Base-by-base conservation (phyloP, 192 early-diverging fungal species). In the Coemansia sp. region DNA sequence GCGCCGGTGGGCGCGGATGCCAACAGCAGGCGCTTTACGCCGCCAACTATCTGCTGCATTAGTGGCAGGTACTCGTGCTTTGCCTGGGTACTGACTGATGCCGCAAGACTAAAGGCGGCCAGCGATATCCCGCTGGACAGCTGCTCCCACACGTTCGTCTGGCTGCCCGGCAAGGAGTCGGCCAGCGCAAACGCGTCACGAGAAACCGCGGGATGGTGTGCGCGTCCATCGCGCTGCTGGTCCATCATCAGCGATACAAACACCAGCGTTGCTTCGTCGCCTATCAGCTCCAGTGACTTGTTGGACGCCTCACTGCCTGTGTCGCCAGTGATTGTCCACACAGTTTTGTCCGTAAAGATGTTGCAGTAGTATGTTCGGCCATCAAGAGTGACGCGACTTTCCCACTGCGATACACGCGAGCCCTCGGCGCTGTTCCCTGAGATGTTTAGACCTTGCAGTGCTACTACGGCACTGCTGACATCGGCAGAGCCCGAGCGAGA, bases 11-110 rank as follows among this genome's bases (percentile, higher is more conserved):
- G 53, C 8, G 74, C 57, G 1, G 90, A 93, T n/a, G 88, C 81
- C 36, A 86, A 86, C 23, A 97, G 79, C 82, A 96, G 89, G 10
- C 85, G 83, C 19, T 93, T 84, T 50, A 97, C 87, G 31, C 88
- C 83, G 18, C 86, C 78, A 6, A 96, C 86, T 5, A 94, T 73
- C 43, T 70, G 56, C 28, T 79, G 65, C 23, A 88, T 70, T 58
- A 83, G 80, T 2, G 55, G 40, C 14, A 87, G 53, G 62, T 82
- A 91, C 20, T 80, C 62, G 39, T 69, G 65, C 55, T 82, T 86
- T 60, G 78, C 68, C 33, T 53, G 59, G 4, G 76, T 65, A 57
- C 80, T 81, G 37, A 72, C 78, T 1, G 81, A 68, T 2, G 63
- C 63, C 16, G 80, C 82, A 38, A 89, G 65, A 26, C 76, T 72